Conservation (phyloP, 1,284 basidiomycete species). For the Uromyces viciae-fabae region DNA sequence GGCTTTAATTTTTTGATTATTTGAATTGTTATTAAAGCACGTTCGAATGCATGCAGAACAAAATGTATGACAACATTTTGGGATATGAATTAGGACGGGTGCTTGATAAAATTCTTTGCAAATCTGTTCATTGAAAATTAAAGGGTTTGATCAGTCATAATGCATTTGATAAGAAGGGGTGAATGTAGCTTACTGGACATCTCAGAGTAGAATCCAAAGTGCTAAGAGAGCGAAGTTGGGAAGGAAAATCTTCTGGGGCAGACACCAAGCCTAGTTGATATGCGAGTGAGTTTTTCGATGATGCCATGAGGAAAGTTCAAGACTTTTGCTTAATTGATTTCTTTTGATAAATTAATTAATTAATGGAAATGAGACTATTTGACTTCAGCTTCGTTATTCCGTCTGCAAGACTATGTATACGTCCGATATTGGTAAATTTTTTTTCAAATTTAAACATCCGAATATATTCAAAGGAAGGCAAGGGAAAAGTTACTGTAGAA, state of each 20-base stretch:
- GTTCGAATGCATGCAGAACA: constrained; percentile 41
- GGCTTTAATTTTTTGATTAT: constrained; percentile 35
- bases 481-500: too few relatives aligned
- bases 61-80: constrained; percentile 40
- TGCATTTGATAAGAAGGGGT: not conserved
- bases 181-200: constrained; percentile 33
- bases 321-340: too few relatives aligned
- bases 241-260: constrained; percentile 43
- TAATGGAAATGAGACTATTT: too few relatives aligned
- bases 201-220: constrained; percentile 25
- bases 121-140: not conserved
- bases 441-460: too few relatives aligned
- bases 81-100: constrained; percentile 42
- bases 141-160: not conserved
- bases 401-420: too few relatives aligned
- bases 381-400: too few relatives aligned
- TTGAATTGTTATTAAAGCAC: constrained; percentile 33
- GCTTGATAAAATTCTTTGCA: constrained; percentile 43
- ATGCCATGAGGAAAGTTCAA: not conserved
- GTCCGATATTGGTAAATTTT: too few relatives aligned
- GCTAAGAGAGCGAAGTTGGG: constrained; percentile 11
- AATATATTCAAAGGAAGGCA: not conserved
- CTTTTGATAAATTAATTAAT: too few relatives aligned
- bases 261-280: constrained; percentile 32
- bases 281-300: not conserved